Conservation (phyloP, 192 early-diverging fungal genomes). For the Oehlia diaphana region DNA sequence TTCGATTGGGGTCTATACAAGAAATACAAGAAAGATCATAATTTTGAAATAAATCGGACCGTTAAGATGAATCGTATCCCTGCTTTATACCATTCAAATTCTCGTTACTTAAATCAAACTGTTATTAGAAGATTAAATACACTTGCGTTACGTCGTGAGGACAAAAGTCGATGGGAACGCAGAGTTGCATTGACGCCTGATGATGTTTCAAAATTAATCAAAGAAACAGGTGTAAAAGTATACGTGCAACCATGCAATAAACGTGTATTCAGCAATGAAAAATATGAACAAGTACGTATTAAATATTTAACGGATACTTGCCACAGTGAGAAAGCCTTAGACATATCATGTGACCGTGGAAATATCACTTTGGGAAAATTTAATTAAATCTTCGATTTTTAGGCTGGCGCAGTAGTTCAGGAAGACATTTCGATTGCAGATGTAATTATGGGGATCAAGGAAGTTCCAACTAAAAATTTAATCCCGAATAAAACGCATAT, state of each 20-base stretch:
- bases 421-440: slow-evolving; percentile 90
- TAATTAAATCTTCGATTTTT: background rate
- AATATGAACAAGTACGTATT: slow-evolving; percentile 66
- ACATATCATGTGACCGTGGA: background rate
- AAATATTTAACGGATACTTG: background rate
- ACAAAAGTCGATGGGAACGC: slow-evolving; percentile 97
- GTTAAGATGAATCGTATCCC: too few species aligned
- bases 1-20: too few species aligned
- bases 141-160: slow-evolving; percentile 89
- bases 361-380: too few species aligned
- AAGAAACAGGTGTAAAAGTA: slow-evolving; percentile 80
- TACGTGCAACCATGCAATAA: slow-evolving; percentile 93
- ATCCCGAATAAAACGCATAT: slow-evolving; percentile 89
- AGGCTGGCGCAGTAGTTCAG: slow-evolving; percentile 80
- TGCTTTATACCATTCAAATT: too few species aligned
- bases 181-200: slow-evolving; percentile 88
- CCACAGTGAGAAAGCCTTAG: too few species aligned
- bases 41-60: too few species aligned
- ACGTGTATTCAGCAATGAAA: slow-evolving; percentile 84
- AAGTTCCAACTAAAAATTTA: slow-evolving; percentile 82
- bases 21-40: too few species aligned
- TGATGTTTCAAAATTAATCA: slow-evolving; percentile 79
- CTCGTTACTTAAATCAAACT: background rate
- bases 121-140: slow-evolving; percentile 31
- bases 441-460: slow-evolving; percentile 95